Base-by-base conservation (phyloP, 208 protist species). In the Naegleria gruberi region DNA sequence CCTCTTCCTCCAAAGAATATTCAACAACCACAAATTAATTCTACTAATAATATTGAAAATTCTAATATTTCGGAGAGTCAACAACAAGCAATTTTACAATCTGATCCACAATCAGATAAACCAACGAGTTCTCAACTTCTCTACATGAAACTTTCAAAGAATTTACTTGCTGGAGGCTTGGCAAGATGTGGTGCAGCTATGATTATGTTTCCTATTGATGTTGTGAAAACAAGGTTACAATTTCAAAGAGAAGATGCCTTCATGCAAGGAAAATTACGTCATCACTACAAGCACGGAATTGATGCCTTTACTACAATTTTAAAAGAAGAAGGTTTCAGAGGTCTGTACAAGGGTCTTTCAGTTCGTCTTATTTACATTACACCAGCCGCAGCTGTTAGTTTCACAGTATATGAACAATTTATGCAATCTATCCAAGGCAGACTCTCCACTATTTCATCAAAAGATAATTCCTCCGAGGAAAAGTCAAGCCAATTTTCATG, bases 361-460 rank as follows among this genome's bases (percentile, higher is more conserved):
- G 37, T 90, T 43, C 88, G 88, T 40, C 42, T 90, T 19, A 87
- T 90, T 84, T 90, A 90, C n/a, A 90, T 90, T 44, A 81, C 82
- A n/a, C 88, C 88, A n/a, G 74, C 88, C 1, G 88, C 88, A 19
- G 88, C 88, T 7, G 88, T 90, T 17, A 73, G 45, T 7, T 90
- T 90, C 44, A 90, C 88, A 41, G 82, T 90, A 1, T 90, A 90
- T 65, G 88, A 90, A 43, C 42, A 81, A 15, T 84, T 90, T 44
- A 90, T 43, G 26, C 19, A 41, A n/a, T 40, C 81, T 19, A 5
- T 90, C 12, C 65, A 77, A 77, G n/a, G 8, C 30, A 77, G n/a
- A 77, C 6, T 77, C 26, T 23, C 51, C 2, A 37, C 17, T 37
- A 77, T 12, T 37, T 6, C 17, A 15, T 37, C 12, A 8, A 77